Conservation (phyloP, 331 rosid species). For the Stylosanthes scabra region DNA sequence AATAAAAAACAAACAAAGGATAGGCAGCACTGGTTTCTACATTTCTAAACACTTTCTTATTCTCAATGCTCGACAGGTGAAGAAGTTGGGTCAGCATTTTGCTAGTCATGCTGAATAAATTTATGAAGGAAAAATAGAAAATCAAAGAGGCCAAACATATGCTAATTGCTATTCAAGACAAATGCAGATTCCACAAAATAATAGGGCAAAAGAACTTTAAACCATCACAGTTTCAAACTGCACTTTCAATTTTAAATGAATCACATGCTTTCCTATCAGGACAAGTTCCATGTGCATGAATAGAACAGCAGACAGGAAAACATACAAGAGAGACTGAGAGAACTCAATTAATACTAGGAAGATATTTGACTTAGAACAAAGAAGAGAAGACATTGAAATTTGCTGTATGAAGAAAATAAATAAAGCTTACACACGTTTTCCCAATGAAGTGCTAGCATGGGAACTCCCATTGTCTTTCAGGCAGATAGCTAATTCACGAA, state of each 20-base stretch:
- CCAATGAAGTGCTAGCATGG: conserved; percentile 44
- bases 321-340: not conserved
- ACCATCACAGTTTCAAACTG: conserved; percentile 20
- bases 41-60: not conserved
- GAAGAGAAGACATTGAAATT: conserved; percentile 7
- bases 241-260: conserved; percentile 5
- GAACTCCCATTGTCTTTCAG: conserved; percentile 56
- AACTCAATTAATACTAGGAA: not conserved
- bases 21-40: conserved; percentile 1
- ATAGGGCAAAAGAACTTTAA: conserved; percentile 3
- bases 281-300: conserved; percentile 12
- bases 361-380: conserved; percentile 5
- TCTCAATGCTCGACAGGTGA: not conserved
- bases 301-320: not conserved
- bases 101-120: not conserved
- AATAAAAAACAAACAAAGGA: not conserved
- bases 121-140: not conserved
- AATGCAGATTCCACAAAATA: not conserved
- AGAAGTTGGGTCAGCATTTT: conserved; percentile 6
- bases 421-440: conserved; percentile 62
- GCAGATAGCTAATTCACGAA: conserved; percentile 62
- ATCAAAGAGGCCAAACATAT: not conserved
- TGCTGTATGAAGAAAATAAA: conserved; percentile 21
- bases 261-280: not conserved
- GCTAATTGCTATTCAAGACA: not conserved